Evolutionary conservation across 192 early-diverging fungal species (phyloP).

Genomic region (Umbelopsis isabellina): DNA sequence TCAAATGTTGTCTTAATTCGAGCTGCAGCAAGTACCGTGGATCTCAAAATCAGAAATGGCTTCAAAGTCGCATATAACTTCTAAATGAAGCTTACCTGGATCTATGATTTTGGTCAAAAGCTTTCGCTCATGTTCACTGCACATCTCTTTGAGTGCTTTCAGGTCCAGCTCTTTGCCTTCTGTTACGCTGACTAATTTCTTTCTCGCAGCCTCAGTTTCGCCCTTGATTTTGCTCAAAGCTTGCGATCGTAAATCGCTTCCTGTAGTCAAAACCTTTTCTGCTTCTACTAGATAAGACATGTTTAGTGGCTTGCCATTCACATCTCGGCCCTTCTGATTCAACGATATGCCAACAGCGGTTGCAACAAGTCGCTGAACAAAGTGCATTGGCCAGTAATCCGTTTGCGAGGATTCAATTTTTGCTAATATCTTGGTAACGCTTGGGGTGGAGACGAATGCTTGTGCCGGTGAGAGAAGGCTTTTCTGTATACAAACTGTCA

Average conservation of each 20-base stretch:
- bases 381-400: conserved; percentile 48
- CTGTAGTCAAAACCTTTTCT: conserved; percentile 17
- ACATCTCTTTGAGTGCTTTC: conserved; percentile 37
- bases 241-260: not conserved
- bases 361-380: conserved; percentile 51
- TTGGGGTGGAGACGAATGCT: conserved; percentile 24
- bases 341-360: conserved; percentile 49
- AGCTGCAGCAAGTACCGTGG: conserved; percentile 27
- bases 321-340: conserved; percentile 27
- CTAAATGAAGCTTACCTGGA: conserved; percentile 53
- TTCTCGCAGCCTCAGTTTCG: not conserved
- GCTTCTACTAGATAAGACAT: not conserved
- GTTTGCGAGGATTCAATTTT: conserved; percentile 37
- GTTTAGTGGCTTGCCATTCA: conserved; percentile 34
- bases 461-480: conserved; percentile 25
- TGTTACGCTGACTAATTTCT: not conserved
- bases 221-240: not conserved
- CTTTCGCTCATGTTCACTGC: conserved; percentile 74
- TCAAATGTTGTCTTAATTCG: conserved; percentile 63
- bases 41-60: not conserved
- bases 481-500: conserved; percentile 24
- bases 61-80: not conserved
- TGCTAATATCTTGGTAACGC: conserved; percentile 25
- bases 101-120: conserved; percentile 81
- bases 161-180: conserved; percentile 20